phyloP scores from a whole-genome alignment of 2,329 filamentous ascomycete species.

The Phoma sp. region DNA sequence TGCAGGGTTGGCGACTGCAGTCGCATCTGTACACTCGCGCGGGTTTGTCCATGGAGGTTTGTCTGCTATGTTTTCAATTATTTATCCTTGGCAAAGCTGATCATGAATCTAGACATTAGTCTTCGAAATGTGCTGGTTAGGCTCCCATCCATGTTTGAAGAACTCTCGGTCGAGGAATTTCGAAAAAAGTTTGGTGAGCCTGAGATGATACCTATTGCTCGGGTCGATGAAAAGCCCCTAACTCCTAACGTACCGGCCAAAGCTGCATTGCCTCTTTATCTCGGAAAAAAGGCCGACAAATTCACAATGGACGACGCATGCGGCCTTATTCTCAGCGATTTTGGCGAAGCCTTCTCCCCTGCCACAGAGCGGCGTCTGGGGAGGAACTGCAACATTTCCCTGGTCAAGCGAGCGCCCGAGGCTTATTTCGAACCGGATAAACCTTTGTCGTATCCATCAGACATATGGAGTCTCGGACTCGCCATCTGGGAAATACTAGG shows the following conservation, averaged over 20 bases:
- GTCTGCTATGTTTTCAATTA: neutral
- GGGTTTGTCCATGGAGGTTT: slow-evolving; percentile 17
- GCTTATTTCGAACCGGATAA: slow-evolving; percentile 17
- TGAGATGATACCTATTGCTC: slow-evolving; percentile 13
- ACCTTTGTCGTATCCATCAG: slow-evolving; percentile 18
- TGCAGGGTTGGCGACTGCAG: slow-evolving; percentile 12
- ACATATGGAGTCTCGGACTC: slow-evolving; percentile 21
- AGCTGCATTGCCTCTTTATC: slow-evolving; percentile 18
- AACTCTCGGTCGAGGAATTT: slow-evolving; percentile 13
- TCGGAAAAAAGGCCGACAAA: slow-evolving; percentile 16
- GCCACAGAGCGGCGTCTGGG: slow-evolving; percentile 17
- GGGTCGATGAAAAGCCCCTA: slow-evolving; percentile 12
- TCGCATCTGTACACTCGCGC: slow-evolving; percentile 14
- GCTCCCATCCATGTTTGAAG: slow-evolving; percentile 16
- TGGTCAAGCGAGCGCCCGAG: slow-evolving; percentile 18
- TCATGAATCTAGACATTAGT: slow-evolving; percentile 6
- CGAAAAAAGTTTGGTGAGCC: slow-evolving; percentile 15
- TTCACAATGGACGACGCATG: slow-evolving; percentile 16
- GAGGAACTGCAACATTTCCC: slow-evolving; percentile 13
- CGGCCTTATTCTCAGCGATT: slow-evolving; percentile 18
- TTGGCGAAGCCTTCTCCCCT: slow-evolving; percentile 19
- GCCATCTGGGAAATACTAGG: slow-evolving; percentile 23
- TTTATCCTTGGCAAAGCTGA: slow-evolving; percentile 1
- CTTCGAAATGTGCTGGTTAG: slow-evolving; percentile 14
- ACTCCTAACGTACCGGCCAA: slow-evolving; percentile 8